Base-by-base conservation (phyloP, 805 yeast genomes). In the Sugiyamaella lignohabitans region DNA sequence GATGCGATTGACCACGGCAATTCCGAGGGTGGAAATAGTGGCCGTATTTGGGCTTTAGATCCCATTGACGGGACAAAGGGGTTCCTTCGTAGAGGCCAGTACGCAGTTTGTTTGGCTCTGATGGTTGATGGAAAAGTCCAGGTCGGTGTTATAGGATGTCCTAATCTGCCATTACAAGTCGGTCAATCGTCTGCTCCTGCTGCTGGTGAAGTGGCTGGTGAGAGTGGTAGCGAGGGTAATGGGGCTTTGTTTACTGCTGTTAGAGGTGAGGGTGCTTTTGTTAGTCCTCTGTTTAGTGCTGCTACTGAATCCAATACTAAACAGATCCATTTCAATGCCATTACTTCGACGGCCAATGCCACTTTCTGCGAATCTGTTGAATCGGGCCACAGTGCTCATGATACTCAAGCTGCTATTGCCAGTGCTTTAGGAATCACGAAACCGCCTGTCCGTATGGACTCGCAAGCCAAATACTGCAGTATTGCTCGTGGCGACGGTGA, bases 41-140 rank as follows among this genome's bases (percentile, higher is more conserved):
- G 95, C 20, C 73, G 98, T 51, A 80, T 87, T 62, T 93, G 99
- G 99, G 95, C 97, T 0, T 69, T 93, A 59, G 99, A 93, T 61
- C 99, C 99, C 35, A 89, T 93, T 52, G 99, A 93, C 61, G 99
- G 99, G 5, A 93, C 99, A 18, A 93, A 82, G 63, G 99, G 99
- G 0, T 93, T 93, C 62, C 69, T 93, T 46, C 75, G 99, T 60
- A 95, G 96, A 40, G 97, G 89, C 54, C 99, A 93, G 62, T 93
- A 87, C 65, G 97, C 98, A 1, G 95, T 93, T 1, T 93, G 99
- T 62, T 70, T 93, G 39, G 97, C 95, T 0, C 69, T 93, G 54
- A 81, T 93, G 40, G 94, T 80, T 24, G 84, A 89, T 59, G 95
- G 96, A 11, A 71, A 77, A 42, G 95, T 87, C 1, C 80, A 83